Evolutionary conservation across 2,329 filamentous ascomycete species (phyloP), one percentile per base, ranked within the genome.

Genomic region (Neoarthrinium moseri): DNA sequence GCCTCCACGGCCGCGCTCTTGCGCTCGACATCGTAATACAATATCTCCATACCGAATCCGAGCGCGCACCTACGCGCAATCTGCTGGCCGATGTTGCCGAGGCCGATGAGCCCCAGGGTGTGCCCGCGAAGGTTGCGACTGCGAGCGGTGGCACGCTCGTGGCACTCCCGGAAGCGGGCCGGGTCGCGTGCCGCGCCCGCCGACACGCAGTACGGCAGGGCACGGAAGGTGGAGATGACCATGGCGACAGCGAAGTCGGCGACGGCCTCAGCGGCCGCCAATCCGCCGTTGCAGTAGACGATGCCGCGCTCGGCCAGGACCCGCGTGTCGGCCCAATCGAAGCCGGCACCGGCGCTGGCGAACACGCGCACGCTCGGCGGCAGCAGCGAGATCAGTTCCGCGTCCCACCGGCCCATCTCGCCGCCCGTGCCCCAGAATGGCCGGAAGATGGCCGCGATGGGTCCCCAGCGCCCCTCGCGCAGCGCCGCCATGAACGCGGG

Each of bases 281-380:
- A 75, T 2, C 84, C 85, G 3, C 81, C 78, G 66, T 90, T 89
- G 71, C 86, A 89, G 67, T 89, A 90, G 42, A 85, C 66, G 51
- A 87, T 78, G 29, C 81, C 78, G 78, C 74, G 73, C 50, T 80
- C 70, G 1, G 80, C 86, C 45, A 90, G 60, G 1, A 78, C 62
- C 56, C 80, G 71, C 21, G 74, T 76, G 62, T 84, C 75, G 18
- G 76, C 79, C 80, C 80, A 83, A 57, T 84, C 80, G 60, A 79
- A 83, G 6, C 80, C 80, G 13, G 80, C 79, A 5, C 81, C 81
- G 1, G 81, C 80, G 36, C 73, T 78, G 17, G 81, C 77, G 61
- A 78, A 82, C 32, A 84, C 73, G 52, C 70, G 75, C 52, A 79
- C 77, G 6, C 70, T 74, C 2, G 62, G 49, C 0, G 81, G 81